Base-by-base conservation (phyloP, 2,329 filamentous ascomycete genomes). In the Trichoderma hamatum region DNA sequence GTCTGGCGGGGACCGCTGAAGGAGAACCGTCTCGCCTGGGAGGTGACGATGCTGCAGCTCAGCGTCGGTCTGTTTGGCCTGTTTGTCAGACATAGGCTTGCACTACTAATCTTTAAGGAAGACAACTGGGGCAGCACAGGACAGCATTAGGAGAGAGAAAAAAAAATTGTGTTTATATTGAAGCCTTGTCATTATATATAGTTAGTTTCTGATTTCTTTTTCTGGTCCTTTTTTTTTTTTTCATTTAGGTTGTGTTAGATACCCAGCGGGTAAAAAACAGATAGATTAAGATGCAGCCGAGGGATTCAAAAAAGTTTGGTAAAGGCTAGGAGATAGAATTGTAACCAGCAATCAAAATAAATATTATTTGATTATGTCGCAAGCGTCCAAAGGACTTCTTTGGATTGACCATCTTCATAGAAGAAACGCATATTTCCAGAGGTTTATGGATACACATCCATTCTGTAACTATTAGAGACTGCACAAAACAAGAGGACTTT, bases 1-100 rank as follows among this genome's bases (percentile, higher is more conserved):
- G 92, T 98, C 63, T 97, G 94, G 92, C 90, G 94, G 78, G 96
- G 96, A 0, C 94, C 96, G 3, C 87, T 97, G 84, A 88, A 92
- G 71, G 96, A 99, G 79, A 92, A 97, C 80, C 86, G 88, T 56
- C 84, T 99, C 66, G 92, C 93, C 30, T 83, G 89, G 76, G 93
- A 96, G 78, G 85, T 99, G 70, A 86, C 96, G 56, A 81, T 82
- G n/a, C 86, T 97, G 80, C 96, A 99, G 83, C 83, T 88, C 19
- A 79, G 85, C 5, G 87, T 92, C 71, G 96, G 96, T 9, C 78
- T 96, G n/a, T 82, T 93, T 52, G 96, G 94, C 24, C 82, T 99
- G 70, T 92, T 97, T 76, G 88, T 94, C 66, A 85, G 96, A 73
- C 96, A 99, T 82, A 89, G 88, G 71, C 86, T 97, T 72, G 96